Conservation (phyloP, 495 filamentous ascomycete species). For the Penicillium turbatum region DNA sequence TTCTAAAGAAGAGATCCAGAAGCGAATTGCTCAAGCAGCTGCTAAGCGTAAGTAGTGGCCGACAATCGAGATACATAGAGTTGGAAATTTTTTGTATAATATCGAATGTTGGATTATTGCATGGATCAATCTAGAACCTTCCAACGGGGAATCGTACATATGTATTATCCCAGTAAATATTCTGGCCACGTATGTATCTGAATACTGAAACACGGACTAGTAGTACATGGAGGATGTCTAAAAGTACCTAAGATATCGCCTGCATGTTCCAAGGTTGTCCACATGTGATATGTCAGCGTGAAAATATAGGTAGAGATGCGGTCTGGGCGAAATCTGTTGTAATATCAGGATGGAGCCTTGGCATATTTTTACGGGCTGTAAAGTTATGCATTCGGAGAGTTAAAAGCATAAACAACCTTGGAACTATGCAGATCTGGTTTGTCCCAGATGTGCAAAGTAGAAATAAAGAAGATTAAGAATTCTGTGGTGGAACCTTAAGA, state of each 20-base stretch:
- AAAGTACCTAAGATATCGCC: too few relatives aligned
- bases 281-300: neutral
- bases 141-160: neutral
- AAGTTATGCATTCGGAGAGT: too few relatives aligned
- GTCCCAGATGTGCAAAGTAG: too few relatives aligned
- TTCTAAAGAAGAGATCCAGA: slow-evolving; percentile 46
- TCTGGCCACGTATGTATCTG: neutral
- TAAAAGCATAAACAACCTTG: too few relatives aligned
- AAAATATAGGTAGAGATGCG: too few relatives aligned
- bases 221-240: neutral
- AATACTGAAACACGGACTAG: neutral
- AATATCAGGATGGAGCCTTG: neutral
- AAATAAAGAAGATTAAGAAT: too few relatives aligned
- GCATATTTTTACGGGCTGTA: neutral
- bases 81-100: slow-evolving; percentile 2
- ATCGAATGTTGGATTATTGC: neutral
- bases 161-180: neutral
- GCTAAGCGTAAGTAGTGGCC: slow-evolving; percentile 22
- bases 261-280: too few relatives aligned
- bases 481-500: too few relatives aligned
- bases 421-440: too few relatives aligned
- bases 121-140: neutral
- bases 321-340: too few relatives aligned
- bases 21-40: slow-evolving; percentile 33
- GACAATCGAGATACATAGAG: neutral